Base-by-base conservation (phyloP, 2,329 filamentous ascomycete species). In the Talaromyces sp. region DNA sequence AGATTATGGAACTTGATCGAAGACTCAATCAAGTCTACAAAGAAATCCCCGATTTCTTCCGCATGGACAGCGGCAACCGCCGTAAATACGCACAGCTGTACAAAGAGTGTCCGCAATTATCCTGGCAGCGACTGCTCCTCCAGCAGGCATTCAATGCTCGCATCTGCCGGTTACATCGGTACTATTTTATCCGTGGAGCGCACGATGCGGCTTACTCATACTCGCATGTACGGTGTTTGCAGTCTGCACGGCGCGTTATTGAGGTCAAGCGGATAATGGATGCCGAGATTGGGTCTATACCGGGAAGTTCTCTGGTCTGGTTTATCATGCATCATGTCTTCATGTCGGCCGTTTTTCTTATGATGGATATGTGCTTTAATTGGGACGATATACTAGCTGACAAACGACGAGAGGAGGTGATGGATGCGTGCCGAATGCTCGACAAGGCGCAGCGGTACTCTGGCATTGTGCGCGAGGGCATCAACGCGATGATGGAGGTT, bases 301-400 rank as follows among this genome's bases (percentile, higher is more conserved):
- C 66, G 7, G 68, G 67, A 17, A 70, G 67, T 41, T 70, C 67
- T 1, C 65, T 65, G 2, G 66, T 70, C 14, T 75, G 73, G 69
- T 65, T 69, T 2, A 67, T 75, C 5, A 70, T 74, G 64, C 71
- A 78, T 59, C 74, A 77, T 51, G 70, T 78, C 0, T 78, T 77
- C 58, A 71, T 77, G 66, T 75, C 75, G 1, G 72, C 73, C 1
- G 72, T 74, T 1, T 72, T 75, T 6, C 58, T 78, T 11, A 62
- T 77, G 4, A 74, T 77, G 61, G 76, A 78, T 41, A 67, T 74
- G 0, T 77, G 75, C 60, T 74, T 76, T 62, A 77, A 77, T 50
- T 72, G 70, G 64, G 72, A 73, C 54, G 73, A 77, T 49, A 69
- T 73, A 1, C 60, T 74, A 0, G 73, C 70, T 1, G 71, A 74